phyloP scores from a whole-genome alignment of 2,329 filamentous ascomycete species.

The Epichloe amarillans region DNA sequence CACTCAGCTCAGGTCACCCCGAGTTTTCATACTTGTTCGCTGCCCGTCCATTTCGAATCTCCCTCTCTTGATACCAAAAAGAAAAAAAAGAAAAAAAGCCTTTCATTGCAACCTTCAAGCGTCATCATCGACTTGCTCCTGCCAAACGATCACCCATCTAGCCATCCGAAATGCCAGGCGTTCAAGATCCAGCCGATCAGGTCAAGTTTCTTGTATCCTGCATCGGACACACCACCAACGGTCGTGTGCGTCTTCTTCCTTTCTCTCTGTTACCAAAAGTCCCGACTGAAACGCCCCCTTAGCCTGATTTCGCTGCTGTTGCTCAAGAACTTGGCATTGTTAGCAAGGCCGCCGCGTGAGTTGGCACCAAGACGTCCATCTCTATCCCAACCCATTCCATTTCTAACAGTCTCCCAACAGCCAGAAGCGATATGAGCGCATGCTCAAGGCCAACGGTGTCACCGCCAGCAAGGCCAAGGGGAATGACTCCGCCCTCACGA shows the following conservation, averaged over 20 bases:
- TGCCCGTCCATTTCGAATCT: not conserved
- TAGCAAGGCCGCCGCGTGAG: constrained; percentile 57
- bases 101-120: not conserved
- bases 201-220: constrained; percentile 54
- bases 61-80: not conserved
- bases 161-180: constrained; percentile 6
- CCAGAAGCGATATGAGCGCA: constrained; percentile 53
- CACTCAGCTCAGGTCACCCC: not conserved
- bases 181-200: constrained; percentile 37
- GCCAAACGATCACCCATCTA: not conserved
- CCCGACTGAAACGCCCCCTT: not conserved
- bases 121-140: not conserved
- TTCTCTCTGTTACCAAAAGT: not conserved
- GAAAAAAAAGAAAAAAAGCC: not conserved
- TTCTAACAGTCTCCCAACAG: constrained; percentile 22
- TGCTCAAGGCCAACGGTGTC: constrained; percentile 47
- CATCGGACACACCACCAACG: constrained; percentile 45
- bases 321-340: constrained; percentile 49
- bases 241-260: constrained; percentile 34
- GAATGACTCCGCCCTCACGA: constrained; percentile 1
- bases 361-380: constrained; percentile 9
- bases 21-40: not conserved
- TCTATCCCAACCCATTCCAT: too few species aligned
- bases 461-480: constrained; percentile 8
- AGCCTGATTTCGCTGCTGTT: constrained; percentile 56